Conservation (phyloP, 1,284 basidiomycete species). For the Melampsora larici-populina region DNA sequence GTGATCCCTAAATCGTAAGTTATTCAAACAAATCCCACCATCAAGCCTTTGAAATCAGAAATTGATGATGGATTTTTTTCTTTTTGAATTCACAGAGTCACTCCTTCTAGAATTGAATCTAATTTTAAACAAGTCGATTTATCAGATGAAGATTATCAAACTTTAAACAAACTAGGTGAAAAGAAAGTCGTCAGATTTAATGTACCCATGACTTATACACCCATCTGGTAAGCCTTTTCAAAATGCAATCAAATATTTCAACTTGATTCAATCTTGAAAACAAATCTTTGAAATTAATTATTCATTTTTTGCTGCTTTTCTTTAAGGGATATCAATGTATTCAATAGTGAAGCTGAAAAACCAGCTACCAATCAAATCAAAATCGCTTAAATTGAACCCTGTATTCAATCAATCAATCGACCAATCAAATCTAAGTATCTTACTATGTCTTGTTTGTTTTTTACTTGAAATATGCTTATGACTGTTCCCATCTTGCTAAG, state of each 20-base stretch:
- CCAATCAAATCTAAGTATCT: no score
- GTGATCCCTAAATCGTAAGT: constrained; percentile 52
- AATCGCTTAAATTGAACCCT: no score
- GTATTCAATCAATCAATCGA: no score
- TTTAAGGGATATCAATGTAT: constrained; percentile 38
- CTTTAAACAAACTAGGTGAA: constrained; percentile 17
- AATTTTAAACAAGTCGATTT: constrained; percentile 53
- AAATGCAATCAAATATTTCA: not conserved
- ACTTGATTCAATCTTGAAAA: no score
- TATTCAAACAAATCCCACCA: not conserved
- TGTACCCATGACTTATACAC: constrained; percentile 38
- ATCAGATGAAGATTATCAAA: constrained; percentile 50
- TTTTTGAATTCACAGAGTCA: constrained; percentile 46
- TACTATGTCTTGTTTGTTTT: no score
- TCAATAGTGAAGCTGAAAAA: constrained; percentile 39
- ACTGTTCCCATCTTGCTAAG: no score
- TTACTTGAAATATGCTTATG: no score
- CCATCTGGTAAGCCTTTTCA: constrained; percentile 28
- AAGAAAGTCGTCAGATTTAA: constrained; percentile 34
- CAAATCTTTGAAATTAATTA: not conserved
- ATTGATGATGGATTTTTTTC: not conserved
- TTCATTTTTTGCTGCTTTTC: not conserved
- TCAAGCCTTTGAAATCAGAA: not conserved
- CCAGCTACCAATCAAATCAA: not conserved
- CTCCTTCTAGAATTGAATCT: constrained; percentile 50